Base-by-base conservation (phyloP, 257 asterid species). In the Solanum phureja region DNA sequence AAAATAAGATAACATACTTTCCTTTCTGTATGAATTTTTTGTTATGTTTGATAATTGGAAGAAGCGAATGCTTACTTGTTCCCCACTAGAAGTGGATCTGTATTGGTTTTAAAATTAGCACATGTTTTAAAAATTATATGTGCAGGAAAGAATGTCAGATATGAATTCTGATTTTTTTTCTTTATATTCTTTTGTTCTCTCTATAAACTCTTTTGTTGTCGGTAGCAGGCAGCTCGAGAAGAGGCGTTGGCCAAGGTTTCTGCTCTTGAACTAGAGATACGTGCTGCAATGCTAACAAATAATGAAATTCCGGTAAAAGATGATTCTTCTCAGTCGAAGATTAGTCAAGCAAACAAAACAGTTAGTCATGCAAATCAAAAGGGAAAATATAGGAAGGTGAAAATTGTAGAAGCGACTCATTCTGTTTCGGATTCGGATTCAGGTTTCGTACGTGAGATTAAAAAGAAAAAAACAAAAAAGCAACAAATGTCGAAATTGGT, bases 241-340 rank as follows among this genome's bases (percentile, higher is more conserved):
- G 99, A 96, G 91, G 99, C 98, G 79, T 96, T 98, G 99, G 94
- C 96, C 44, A 96, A 95, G 91, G 98, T 97, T 89, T 95, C 99
- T 90, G 95, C 95, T 88, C 99, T 97, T 86, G 98, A 97, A 91
- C 98, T 97, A 35, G 98, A 96, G 94, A 97, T 97, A 66, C 94
- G 92, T 91, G 96, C 96, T 81, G 98, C 99, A 42, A 91, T 95
- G 35, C 44, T 10, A 38, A 38, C 3, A 38, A 38, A 38, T 38
- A 8, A 8, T 38, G 11, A 38, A 8, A 38, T 38, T 38, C 11
- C 3, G 44, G 3, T 10, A 38, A 38, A 8, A 8, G 44, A 35
- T 35, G 7, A 0, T 35, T 35, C 38, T 35, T 35, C 38, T 5
- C 8, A 35, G 38, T 35, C 8, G 38, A 35, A 35, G 38, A 35